phyloP scores from a whole-genome alignment of 2,329 filamentous ascomycete species.

The Phialocephala sp. region DNA sequence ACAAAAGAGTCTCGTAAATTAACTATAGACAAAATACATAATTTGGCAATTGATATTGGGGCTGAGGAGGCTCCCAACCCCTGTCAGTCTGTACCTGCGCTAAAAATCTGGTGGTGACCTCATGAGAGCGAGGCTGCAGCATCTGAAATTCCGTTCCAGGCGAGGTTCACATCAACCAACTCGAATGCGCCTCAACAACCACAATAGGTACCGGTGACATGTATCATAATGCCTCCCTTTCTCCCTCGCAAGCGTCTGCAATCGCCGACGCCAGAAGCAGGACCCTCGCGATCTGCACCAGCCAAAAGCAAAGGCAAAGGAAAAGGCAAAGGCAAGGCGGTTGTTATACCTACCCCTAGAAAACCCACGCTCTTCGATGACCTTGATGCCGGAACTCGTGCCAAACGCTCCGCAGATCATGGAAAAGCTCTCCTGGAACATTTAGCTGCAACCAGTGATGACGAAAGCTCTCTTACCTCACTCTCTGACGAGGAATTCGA shows the following conservation, averaged over 20 bases:
- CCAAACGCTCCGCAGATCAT: constrained; percentile 48
- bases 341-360: constrained; percentile 45
- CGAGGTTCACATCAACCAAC: neutral
- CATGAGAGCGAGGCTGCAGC: constrained; percentile 22
- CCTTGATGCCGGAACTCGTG: constrained; percentile 53
- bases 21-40: too few relatives aligned
- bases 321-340: constrained; percentile 32
- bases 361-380: constrained; percentile 67
- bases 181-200: neutral
- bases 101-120: constrained; percentile 26
- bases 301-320: constrained; percentile 38
- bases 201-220: constrained; percentile 12
- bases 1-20: too few relatives aligned
- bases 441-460: constrained; percentile 47
- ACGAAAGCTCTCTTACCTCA: constrained; percentile 43
- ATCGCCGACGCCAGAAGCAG: constrained; percentile 49
- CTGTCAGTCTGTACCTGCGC: constrained; percentile 28
- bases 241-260: constrained; percentile 70
- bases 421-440: constrained; percentile 50
- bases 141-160: constrained; percentile 6
- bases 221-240: constrained; percentile 65
- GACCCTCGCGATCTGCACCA: constrained; percentile 30
- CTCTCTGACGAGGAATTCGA: constrained; percentile 60
- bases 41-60: neutral
- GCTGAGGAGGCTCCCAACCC: neutral